Percentiles rank a stretch among this genome's conserved stretches.
phyloP scores from a whole-genome alignment of 257 asterid species.

The Coffea canephora region DNA sequence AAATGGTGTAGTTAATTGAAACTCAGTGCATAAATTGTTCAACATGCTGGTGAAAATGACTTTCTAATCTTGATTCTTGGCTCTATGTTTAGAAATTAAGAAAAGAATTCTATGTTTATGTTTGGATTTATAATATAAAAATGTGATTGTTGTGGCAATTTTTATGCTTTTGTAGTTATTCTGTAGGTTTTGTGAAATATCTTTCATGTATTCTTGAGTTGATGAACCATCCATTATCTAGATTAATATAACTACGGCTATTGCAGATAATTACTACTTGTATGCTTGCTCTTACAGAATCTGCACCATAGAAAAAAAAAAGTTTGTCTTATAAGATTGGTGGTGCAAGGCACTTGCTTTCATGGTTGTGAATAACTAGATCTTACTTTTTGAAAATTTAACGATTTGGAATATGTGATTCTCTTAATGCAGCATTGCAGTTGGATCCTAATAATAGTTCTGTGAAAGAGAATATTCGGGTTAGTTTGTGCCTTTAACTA shows the following conservation, averaged over 20 bases:
- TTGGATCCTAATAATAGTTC: slow-evolving; percentile 71
- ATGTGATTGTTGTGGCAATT: neutral
- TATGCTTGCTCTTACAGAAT: neutral
- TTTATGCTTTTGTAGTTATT: neutral
- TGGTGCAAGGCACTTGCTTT: neutral
- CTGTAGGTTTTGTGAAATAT: neutral
- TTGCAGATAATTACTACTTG: neutral
- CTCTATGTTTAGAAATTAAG: neutral
- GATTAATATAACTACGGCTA: neutral
- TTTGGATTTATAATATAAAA: neutral
- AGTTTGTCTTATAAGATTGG: neutral
- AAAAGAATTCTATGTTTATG: neutral
- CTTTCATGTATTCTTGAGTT: neutral
- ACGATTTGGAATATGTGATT: neutral
- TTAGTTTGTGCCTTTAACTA: slow-evolving; percentile 35
- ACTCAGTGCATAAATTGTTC: too few relatives aligned
- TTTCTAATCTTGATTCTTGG: neutral
- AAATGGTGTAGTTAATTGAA: neutral
- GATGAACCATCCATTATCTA: neutral
- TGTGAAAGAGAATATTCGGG: slow-evolving; percentile 75
- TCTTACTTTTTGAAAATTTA: slow-evolving; percentile 14
- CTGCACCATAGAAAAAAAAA: neutral
- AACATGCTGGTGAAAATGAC: too few relatives aligned
- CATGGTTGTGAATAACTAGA: neutral
- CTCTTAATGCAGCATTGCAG: slow-evolving; percentile 62